Evolutionary conservation across 2,329 filamentous ascomycete species (phyloP).

Genomic region (Phyllosticta citrichinensis): DNA sequence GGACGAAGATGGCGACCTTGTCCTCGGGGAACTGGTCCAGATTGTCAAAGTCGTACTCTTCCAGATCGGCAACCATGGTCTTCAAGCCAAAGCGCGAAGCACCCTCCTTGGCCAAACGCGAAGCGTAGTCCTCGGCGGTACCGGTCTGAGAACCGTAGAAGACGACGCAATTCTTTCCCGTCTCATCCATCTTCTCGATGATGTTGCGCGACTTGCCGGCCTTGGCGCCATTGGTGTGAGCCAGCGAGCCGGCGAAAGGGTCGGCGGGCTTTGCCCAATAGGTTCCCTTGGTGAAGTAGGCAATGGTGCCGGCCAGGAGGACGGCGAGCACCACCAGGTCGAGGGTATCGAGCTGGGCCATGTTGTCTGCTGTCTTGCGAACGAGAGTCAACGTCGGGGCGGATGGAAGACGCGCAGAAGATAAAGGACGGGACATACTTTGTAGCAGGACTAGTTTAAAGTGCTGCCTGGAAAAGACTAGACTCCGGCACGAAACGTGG

Average conservation of each 20-base stretch:
- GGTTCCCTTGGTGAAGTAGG: slow-evolving; percentile 96
- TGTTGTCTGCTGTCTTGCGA: slow-evolving; percentile 45
- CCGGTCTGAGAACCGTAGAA: slow-evolving; percentile 99
- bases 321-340: slow-evolving; percentile 84
- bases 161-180: slow-evolving; percentile 91
- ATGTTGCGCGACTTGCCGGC: slow-evolving; percentile 84
- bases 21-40: slow-evolving; percentile 80
- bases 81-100: slow-evolving; percentile 92
- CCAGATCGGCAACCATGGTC: slow-evolving; percentile 95
- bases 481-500: slow-evolving; percentile 4
- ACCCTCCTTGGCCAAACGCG: slow-evolving; percentile 90
- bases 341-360: slow-evolving; percentile 94
- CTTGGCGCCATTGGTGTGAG: slow-evolving; percentile 58
- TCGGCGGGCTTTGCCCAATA: slow-evolving; percentile 86
- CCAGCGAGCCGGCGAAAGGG: slow-evolving; percentile 69
- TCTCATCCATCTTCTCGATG: slow-evolving; percentile 90
- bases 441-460: neutral
- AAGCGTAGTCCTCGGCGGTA: slow-evolving; percentile 96
- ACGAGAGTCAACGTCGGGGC: neutral
- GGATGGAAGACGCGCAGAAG: neutral
- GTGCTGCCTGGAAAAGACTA: neutral
- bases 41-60: slow-evolving; percentile 96
- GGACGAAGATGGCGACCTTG: slow-evolving; percentile 87
- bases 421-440: slow-evolving; percentile 6
- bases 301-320: slow-evolving; percentile 76